Evolutionary conservation across 805 yeast genomes (phyloP).

Genomic region (Kurtzmaniella cleridarum): DNA sequence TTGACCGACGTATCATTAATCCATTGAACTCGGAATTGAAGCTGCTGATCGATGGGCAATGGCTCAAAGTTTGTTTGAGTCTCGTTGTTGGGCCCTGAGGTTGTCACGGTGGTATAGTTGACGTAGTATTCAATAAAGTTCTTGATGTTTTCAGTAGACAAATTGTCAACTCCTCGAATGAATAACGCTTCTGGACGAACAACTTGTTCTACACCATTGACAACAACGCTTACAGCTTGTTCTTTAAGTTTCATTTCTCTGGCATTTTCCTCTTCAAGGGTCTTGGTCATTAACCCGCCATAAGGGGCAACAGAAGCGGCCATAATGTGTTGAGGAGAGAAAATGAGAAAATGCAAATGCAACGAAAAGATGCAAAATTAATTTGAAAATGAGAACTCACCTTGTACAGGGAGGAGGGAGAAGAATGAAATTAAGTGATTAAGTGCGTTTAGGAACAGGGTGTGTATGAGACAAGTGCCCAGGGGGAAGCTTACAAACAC

Average conservation of each 20-base stretch:
- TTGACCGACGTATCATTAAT: conserved; percentile 57
- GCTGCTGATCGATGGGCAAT: conserved; percentile 19
- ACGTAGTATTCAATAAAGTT: conserved; percentile 45
- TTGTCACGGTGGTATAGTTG: conserved; percentile 21
- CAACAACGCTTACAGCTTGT: conserved; percentile 28
- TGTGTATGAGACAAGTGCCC: no score
- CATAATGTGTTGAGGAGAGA: conserved; percentile 7
- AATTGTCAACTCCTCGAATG: conserved; percentile 58
- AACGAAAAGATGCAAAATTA: no score
- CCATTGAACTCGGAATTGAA: conserved; percentile 54
- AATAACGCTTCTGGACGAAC: conserved; percentile 44
- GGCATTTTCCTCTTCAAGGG: conserved; percentile 33
- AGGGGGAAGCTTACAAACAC: no score
- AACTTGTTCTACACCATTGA: conserved; percentile 26
- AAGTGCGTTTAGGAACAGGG: no score
- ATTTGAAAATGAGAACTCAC: no score
- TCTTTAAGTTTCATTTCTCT: conserved; percentile 23
- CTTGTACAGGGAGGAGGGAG: no score
- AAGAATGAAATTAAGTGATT: no score
- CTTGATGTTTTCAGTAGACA: conserved; percentile 57
- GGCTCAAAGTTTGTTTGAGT: conserved; percentile 15
- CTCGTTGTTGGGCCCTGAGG: conserved; percentile 10
- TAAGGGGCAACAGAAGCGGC: conserved; percentile 28
- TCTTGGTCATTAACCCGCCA: conserved; percentile 37
- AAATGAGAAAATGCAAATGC: no score